Conservation (phyloP, 2,329 filamentous ascomycete species). For the Verticillium alfalfae region DNA sequence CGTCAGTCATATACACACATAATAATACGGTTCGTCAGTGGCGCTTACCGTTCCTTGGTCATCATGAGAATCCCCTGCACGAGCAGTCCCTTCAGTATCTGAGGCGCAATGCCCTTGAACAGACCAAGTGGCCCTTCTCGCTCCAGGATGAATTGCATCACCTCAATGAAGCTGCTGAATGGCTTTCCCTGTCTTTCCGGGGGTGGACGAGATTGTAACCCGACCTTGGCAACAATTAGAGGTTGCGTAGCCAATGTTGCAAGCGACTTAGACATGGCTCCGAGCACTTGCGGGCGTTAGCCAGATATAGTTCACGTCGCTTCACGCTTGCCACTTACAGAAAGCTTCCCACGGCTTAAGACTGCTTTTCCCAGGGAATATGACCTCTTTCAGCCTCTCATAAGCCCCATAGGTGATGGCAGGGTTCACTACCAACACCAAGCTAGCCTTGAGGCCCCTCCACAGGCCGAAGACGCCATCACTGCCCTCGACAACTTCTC, state of each 20-base stretch:
- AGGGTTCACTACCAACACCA: constrained; percentile 93
- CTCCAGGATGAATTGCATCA: constrained; percentile 89
- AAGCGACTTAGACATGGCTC: constrained; percentile 85
- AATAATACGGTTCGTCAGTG: neutral
- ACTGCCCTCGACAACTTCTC: constrained; percentile 83
- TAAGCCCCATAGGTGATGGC: constrained; percentile 98
- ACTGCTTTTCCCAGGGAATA: constrained; percentile 73
- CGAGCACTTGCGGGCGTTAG: constrained; percentile 58
- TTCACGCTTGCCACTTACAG: constrained; percentile 47
- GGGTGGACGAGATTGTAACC: constrained; percentile 88
- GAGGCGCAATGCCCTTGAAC: constrained; percentile 95
- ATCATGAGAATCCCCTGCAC: constrained; percentile 98
- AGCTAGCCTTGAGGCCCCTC: constrained; percentile 91
- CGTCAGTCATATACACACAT: neutral
- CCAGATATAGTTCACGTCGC: neutral
- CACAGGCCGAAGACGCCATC: constrained; percentile 87
- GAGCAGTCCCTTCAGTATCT: constrained; percentile 85
- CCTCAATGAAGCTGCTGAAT: constrained; percentile 89
- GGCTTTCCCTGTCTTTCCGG: constrained; percentile 79
- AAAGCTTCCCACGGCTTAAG: constrained; percentile 87
- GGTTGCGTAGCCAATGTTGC: constrained; percentile 92
- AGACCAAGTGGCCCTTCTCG: constrained; percentile 79
- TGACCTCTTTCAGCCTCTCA: constrained; percentile 70
- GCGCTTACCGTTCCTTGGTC: constrained; percentile 83
- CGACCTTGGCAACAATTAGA: constrained; percentile 95